Evolutionary conservation across 139 green algal species (phyloP).

Genomic region (Picochlorum costavermella): DNA sequence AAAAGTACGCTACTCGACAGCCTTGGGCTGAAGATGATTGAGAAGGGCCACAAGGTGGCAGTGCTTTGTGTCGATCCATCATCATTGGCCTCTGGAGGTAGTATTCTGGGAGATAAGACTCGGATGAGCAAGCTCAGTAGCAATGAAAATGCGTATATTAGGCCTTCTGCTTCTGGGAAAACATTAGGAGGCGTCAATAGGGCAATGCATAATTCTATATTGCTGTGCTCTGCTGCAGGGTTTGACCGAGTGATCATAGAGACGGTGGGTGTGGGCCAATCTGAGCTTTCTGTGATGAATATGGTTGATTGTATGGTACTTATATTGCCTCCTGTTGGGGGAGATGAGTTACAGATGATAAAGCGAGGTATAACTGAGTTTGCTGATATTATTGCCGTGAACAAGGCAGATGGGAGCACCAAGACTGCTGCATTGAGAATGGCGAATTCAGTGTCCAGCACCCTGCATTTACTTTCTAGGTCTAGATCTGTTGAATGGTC

Average conservation of each 20-base stretch:
- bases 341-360: slow-evolving; percentile 56
- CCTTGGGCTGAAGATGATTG: slow-evolving; percentile 29
- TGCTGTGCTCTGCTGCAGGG: slow-evolving; percentile 47
- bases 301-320: slow-evolving; percentile 53
- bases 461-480: slow-evolving; percentile 19
- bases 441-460: slow-evolving; percentile 14
- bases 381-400: slow-evolving; percentile 44
- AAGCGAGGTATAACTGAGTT: slow-evolving; percentile 56
- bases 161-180: slow-evolving; percentile 43
- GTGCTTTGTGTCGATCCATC: slow-evolving; percentile 59
- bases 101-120: slow-evolving; percentile 66
- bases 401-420: slow-evolving; percentile 43
- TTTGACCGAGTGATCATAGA: slow-evolving; percentile 37
- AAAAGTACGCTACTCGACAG: slow-evolving; percentile 40
- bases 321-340: slow-evolving; percentile 43
- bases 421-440: slow-evolving; percentile 20
- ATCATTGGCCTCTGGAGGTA: slow-evolving; percentile 30
- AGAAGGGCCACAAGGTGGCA: slow-evolving; percentile 35
- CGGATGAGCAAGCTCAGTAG: slow-evolving; percentile 46
- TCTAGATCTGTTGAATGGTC: slow-evolving; percentile 8
- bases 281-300: slow-evolving; percentile 44
- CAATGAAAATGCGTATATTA: slow-evolving; percentile 37
- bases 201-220: slow-evolving; percentile 44
- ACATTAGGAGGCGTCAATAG: slow-evolving; percentile 48
- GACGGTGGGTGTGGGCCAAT: slow-evolving; percentile 61